Conservation (phyloP, 2,329 filamentous ascomycete species). For the Aspergillus pseudoterreus region DNA sequence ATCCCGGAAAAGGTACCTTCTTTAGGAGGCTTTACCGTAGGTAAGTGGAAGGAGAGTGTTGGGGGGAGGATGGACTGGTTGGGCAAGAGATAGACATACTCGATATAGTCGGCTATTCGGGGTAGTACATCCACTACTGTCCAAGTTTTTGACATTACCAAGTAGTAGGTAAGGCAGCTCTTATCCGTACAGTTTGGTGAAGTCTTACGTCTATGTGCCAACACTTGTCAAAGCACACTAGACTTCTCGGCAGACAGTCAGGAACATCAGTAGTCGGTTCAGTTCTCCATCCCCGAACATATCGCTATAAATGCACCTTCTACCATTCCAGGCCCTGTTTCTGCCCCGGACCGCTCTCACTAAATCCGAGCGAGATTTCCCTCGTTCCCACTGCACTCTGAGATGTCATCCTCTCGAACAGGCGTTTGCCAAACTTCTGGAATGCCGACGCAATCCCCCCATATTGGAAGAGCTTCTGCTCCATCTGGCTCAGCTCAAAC, state of each 20-base stretch:
- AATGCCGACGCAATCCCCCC: constrained; percentile 41
- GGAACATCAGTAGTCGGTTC: too few species aligned
- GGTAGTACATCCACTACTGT: too few species aligned
- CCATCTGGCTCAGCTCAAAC: constrained; percentile 40
- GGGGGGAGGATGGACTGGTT: background rate
- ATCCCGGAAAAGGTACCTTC: background rate
- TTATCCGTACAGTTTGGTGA: too few species aligned
- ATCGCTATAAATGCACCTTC: background rate
- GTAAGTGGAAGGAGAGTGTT: background rate
- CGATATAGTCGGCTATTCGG: too few species aligned
- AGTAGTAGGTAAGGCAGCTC: too few species aligned
- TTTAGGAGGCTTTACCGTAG: background rate
- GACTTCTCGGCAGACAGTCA: too few species aligned
- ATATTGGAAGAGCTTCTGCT: constrained; percentile 34
- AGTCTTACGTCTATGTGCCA: too few species aligned
- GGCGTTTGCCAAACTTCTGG: constrained; percentile 33
- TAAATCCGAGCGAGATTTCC: background rate
- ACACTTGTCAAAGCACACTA: too few species aligned
- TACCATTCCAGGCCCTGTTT: background rate
- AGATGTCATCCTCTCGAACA: constrained; percentile 26
- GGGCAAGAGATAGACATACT: background rate
- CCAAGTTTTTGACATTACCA: too few species aligned
- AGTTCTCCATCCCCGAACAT: too few species aligned
- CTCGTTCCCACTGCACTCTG: background rate
- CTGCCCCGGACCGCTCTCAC: background rate